Evolutionary conservation across 805 yeast genomes (phyloP), one percentile per base, ranked within the genome.

Genomic region (Candida koratica): DNA sequence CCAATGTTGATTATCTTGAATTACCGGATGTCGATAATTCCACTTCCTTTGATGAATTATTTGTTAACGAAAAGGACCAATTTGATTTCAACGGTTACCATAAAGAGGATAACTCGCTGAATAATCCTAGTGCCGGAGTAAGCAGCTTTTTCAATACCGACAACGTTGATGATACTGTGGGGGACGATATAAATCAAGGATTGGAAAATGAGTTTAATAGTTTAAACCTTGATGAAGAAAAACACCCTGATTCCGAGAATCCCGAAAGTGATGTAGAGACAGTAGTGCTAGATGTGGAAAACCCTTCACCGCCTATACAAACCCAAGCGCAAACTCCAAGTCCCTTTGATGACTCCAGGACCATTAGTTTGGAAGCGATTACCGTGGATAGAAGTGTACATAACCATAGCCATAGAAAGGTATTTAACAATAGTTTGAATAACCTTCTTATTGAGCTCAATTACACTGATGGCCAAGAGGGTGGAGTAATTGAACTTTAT

Each of bases 231-330:
- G 32, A 28, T 5, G 29, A 25, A 14, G 19, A 28, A 18, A 22
- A 13, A 2, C 27, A 25, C 8, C 4, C 17, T 8, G 15, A 25
- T 6, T 13, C 16, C 6, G 17, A 13, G 9, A 9, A 19, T 7
- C 38, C 36, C 5, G 58, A 50, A 31, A 58, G 62, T 39, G 63
- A 58, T 42, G 41, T 55, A 1, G 62, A 59, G 39, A 59, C 63
- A 2, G 55, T 56, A 6, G 41, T 52, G 1, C 42, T 49, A 16
- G 61, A 55, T 31, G 50, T 45, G 4, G 13, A 10, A 11, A 42
- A 40, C 19, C n/a, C n/a, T n/a, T n/a, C n/a, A n/a, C n/a, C n/a
- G n/a, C n/a, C n/a, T n/a, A n/a, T n/a, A n/a, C 45, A 36, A 17
- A 16, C 29, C 8, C 22, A 28, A 14, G 18, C 20, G 11, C 26